Conservation (phyloP, 2,329 filamentous ascomycete species). For the Nemania diffusa region DNA sequence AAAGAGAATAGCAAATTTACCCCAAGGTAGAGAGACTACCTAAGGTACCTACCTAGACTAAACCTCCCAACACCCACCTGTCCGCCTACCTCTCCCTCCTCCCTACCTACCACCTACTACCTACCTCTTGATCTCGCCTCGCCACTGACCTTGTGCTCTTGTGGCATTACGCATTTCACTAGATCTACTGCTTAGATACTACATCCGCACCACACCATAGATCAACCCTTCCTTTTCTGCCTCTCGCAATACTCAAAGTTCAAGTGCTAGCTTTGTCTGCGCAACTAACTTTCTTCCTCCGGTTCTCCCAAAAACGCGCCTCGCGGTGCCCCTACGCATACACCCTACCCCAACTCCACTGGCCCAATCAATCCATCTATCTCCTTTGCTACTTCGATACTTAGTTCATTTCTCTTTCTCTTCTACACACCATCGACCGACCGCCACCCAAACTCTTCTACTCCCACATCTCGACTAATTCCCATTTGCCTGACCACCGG, state of each 20-base stretch:
- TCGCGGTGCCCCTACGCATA: conserved; percentile 18
- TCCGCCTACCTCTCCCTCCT: not conserved
- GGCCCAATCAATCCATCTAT: conserved; percentile 18
- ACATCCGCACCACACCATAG: not conserved
- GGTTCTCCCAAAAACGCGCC: conserved; percentile 17
- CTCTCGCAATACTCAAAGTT: not conserved
- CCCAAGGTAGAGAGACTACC: conserved; percentile 12
- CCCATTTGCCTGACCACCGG: not conserved
- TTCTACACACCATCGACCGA: not conserved
- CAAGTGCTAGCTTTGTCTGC: conserved; percentile 17
- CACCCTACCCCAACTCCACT: conserved; percentile 20
- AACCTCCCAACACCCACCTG: not conserved
- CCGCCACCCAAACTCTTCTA: conserved; percentile 12
- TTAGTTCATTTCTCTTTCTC: conserved; percentile 10
- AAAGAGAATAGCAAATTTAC: conserved; percentile 10
- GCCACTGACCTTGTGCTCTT: conserved; percentile 7
- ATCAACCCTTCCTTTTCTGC: not conserved
- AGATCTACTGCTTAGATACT: not conserved
- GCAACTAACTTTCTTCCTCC: not conserved
- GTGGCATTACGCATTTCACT: not conserved
- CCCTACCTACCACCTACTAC: not conserved
- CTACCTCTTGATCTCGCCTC: not conserved
- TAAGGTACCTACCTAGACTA: not conserved
- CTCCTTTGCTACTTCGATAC: conserved; percentile 13
- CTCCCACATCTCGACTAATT: conserved; percentile 14